Base-by-base conservation (phyloP, 2,329 filamentous ascomycete species). In the Botrytis byssoidea region DNA sequence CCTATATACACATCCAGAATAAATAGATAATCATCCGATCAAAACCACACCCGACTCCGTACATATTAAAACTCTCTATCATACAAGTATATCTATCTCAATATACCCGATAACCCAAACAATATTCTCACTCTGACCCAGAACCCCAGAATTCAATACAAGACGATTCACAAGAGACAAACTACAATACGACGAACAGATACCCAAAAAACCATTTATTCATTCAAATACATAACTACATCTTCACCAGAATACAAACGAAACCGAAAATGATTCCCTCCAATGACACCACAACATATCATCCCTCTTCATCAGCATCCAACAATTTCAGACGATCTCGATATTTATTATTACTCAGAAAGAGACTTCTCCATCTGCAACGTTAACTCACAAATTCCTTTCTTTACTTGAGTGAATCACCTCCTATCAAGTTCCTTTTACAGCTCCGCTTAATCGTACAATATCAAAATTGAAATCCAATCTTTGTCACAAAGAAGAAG, bases 111-210 rank as follows among this genome's bases (percentile, higher is more conserved):
- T 2, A 12, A 51, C 2, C n/a, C 25, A 51, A 2, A 14, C 48
- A 51, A 0, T 1, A 9, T 20, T n/a, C 25, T n/a, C 2, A 51
- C 12, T 5, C 25, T n/a, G 0, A 14, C 1, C 5, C 14, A 2
- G n/a, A n/a, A 6, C 25, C 1, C 25, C 4, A n/a, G 4, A 51
- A 51, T 1, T n/a, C 2, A 0, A n/a, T 0, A 51, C 12, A 14
- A 51, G 0, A 51, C 0, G 14, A n/a, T 12, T 10, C 12, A 6
- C 2, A 14, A 14, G 12, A n/a, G 25, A n/a, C 7, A 46, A 9
- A 20, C 4, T 22, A 46, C 4, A 51, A 14, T 25, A 25, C 46
- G 12, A 4, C 46, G 1, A 48, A 48, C 4, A 10, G 1, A 25
- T 6, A 48, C 46, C 7, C 44, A 2, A 46, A 22, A 46, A 46